Evolutionary conservation across 257 asterid genomes (phyloP), one percentile per base, ranked within the genome.

Genomic region (Capsicum baccatum): DNA sequence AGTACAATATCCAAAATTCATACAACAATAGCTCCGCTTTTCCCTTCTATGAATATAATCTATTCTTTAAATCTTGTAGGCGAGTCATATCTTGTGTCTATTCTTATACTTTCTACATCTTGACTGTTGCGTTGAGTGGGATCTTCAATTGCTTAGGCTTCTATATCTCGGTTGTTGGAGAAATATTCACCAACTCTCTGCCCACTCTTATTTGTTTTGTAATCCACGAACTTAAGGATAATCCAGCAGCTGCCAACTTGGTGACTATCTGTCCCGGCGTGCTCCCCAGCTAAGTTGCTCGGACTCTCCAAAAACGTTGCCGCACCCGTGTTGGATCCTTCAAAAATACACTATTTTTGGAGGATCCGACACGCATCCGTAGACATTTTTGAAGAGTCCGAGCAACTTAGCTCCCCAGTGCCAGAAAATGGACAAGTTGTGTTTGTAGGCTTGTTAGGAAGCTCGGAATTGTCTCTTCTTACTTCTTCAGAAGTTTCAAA

Each of bases 41-140:
- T 74, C 60, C 80, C 60, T 74, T 74, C 59, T 73, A 50, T 50
- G 80, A 21, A 7, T 21, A 52, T 76, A 50, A 26, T 52, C n/a
- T 73, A 48, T 73, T 73, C 60, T 48, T 73, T 73, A 50, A 19
- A 74, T 74, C 80, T 74, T 74, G 80, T 74, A 54, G 48, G 64
- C 9, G 8, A 52, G 3, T 76, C 14, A 76, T 21, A 21, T 66
- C 62, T 12, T 19, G 42, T 19, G 14, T 54, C 64, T 21, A 26
- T 76, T 21, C n/a, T 8, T 52, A 54, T n/a, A 3, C 48, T 76
- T 76, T 52, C 48, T 76, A 14, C 54, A 15, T 54, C 15, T 33
- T 76, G 63, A 54, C 81, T 76, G 3, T 26, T 76, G 81, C 48
- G 6, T 76, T 5, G 1, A 76, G 48, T 8, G 63, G 13, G 21